Conservation (phyloP, 1,284 basidiomycete genomes). For the Peniophora sp. region DNA sequence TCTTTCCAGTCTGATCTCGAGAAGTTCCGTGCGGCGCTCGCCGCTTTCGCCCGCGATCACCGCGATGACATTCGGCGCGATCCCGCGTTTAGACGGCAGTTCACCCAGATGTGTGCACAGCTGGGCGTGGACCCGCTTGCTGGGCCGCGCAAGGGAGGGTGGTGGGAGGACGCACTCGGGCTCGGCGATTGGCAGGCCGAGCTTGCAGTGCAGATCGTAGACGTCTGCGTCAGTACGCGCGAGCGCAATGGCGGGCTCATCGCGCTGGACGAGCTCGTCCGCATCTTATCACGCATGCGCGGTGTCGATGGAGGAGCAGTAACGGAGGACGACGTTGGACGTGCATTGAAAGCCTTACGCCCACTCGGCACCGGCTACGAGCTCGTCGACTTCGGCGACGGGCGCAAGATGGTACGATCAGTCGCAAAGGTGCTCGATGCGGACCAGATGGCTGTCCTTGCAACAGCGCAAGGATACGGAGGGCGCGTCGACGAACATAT, state of each 20-base stretch:
- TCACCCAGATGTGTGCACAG: slow-evolving; percentile 93
- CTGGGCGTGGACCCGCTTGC: slow-evolving; percentile 95
- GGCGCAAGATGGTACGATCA: slow-evolving; percentile 63
- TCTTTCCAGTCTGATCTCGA: slow-evolving; percentile 78
- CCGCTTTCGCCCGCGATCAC: slow-evolving; percentile 78
- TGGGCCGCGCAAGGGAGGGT: slow-evolving; percentile 77
- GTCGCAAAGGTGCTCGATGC: slow-evolving; percentile 76
- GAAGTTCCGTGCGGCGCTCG: slow-evolving; percentile 78
- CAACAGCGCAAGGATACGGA: slow-evolving; percentile 61
- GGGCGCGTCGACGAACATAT: slow-evolving; percentile 57
- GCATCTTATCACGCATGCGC: slow-evolving; percentile 71
- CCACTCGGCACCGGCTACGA: slow-evolving; percentile 90
- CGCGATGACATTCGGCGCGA: slow-evolving; percentile 81
- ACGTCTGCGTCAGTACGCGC: slow-evolving; percentile 88
- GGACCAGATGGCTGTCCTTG: slow-evolving; percentile 73
- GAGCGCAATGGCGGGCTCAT: slow-evolving; percentile 90
- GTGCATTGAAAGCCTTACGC: slow-evolving; percentile 82
- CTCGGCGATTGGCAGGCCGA: slow-evolving; percentile 94
- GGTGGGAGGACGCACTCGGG: slow-evolving; percentile 85
- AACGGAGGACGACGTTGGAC: slow-evolving; percentile 80
- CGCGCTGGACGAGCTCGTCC: slow-evolving; percentile 78
- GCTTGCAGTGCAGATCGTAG: slow-evolving; percentile 94
- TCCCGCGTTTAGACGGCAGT: slow-evolving; percentile 85
- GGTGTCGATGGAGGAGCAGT: slow-evolving; percentile 54
- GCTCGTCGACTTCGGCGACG: slow-evolving; percentile 61